Percentiles rank a stretch among this genome's conserved stretches.
phyloP scores from a whole-genome alignment of 2,329 filamentous ascomycete species.

The Phaeosphaeriaceae sp. region DNA sequence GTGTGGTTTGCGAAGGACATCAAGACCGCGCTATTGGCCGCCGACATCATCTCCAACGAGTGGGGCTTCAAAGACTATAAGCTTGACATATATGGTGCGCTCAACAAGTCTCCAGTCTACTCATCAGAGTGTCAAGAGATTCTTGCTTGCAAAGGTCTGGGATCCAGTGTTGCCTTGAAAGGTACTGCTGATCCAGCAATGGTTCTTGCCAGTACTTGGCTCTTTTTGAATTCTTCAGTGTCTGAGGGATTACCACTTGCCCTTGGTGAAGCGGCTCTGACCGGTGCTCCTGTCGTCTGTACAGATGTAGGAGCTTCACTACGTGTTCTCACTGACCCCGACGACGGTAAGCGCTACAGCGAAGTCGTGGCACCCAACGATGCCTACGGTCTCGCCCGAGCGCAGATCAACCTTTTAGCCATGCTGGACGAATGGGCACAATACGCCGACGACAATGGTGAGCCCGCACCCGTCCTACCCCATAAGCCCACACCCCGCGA shows the following conservation, averaged over 20 bases:
- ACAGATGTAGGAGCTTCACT: slow-evolving; percentile 66
- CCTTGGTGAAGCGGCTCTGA: slow-evolving; percentile 65
- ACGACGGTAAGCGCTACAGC: slow-evolving; percentile 60
- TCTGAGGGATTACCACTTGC: slow-evolving; percentile 65
- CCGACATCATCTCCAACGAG: slow-evolving; percentile 71
- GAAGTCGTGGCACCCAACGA: slow-evolving; percentile 72
- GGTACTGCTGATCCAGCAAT: slow-evolving; percentile 64
- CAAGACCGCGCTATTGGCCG: slow-evolving; percentile 69
- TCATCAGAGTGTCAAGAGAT: slow-evolving; percentile 67
- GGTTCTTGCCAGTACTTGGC: slow-evolving; percentile 53
- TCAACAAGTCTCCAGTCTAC: slow-evolving; percentile 69
- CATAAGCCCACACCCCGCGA: slow-evolving; percentile 60
- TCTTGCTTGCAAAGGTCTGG: slow-evolving; percentile 63
- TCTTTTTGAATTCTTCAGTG: slow-evolving; percentile 63
- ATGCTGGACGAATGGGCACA: slow-evolving; percentile 69
- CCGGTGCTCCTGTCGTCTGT: slow-evolving; percentile 64
- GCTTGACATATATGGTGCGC: slow-evolving; percentile 69
- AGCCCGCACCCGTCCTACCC: slow-evolving; percentile 53
- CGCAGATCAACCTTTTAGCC: slow-evolving; percentile 68
- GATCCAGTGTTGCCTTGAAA: slow-evolving; percentile 59
- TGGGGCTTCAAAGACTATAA: slow-evolving; percentile 72
- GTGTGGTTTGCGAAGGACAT: slow-evolving; percentile 69
- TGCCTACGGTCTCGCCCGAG: slow-evolving; percentile 65
- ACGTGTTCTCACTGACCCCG: slow-evolving; percentile 64
- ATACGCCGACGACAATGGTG: slow-evolving; percentile 61